Base-by-base conservation (phyloP, 495 filamentous ascomycete species). In the Penicillium pancosmium region DNA sequence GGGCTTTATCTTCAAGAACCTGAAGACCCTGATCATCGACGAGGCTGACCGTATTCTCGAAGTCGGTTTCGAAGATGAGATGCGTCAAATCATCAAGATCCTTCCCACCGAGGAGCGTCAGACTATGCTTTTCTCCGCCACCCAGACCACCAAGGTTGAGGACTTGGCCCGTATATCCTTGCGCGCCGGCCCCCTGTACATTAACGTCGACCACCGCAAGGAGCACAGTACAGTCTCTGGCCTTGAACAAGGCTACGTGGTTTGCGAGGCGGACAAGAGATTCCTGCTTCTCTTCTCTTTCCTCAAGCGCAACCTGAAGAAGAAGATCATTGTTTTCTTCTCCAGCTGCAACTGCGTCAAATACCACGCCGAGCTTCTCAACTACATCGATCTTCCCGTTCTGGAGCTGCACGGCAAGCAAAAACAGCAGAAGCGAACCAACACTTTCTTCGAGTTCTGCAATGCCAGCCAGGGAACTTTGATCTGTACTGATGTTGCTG, bases 291-390 rank as follows among this genome's bases (percentile, higher is more conserved):
- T 98, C 46, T 98, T 98, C 80, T 92, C 92, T 0, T 98, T 98
- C 82, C 79, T 98, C 36, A 96, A 97, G 79, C 86, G 88, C 65
- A 91, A 89, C 75, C 80, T 88, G 64, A 88, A 88, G 71, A 98
- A 97, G 83, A 98, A 97, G 80, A 88, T 96, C 61, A 96, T 98
- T 61, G 93, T 98, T 41, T 97, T 98, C 80, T 90, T 96, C 75
- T 92, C 88, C 40, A 93, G 89, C 70, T 98, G 94, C 68, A 91
- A 90, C 64, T 93, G 88, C 52, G 94, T 98, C 55, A 96, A 96
- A 66, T 96, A 96, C 77, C 90, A 96, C 75, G 84, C 91, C 13
- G 94, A 98, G 67, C 86, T 97, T 2, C 83, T 97, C 52, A 96
- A 96, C 75, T 96, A 94, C 73, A 97, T 98, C 57, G 94, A 98